Base-by-base conservation (phyloP, 352 stramenopile genomes). In the Phytophthora citricola region DNA sequence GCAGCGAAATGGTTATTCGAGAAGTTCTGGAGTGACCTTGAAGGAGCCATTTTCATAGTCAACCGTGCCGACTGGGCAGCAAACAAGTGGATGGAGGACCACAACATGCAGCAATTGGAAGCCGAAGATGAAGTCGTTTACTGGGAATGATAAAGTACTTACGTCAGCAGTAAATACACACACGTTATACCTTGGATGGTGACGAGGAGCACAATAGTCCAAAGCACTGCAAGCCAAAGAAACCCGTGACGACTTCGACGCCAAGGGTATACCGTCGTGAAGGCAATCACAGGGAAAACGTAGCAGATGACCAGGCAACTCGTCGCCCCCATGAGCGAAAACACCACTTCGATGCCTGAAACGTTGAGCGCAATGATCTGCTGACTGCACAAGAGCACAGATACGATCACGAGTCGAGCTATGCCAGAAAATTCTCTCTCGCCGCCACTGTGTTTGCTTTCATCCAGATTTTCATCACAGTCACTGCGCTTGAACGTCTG, bases 261-360 rank as follows among this genome's bases (percentile, higher is more conserved):
- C 76, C 79, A 85, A 38, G 84, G 79, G 34, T 75, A 90, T 2
- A 93, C 44, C 2, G 40, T 70, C 39, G 75, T 75, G 73, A 80
- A 89, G 27, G 75, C 68, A 12, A 71, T 50, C 5, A 78, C 66
- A 1, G 79, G 75, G 43, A 88, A 83, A 11, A 81, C 62, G 32
- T 75, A 85, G 70, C 79, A 85, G 54, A 88, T 77, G 22, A 80
- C 57, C 43, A 79, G 66, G 20, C 68, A 79, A 48, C 66, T 80
- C 1, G 67, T 87, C 15, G 75, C 77, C n/a, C 79, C 79, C 14
- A 79, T 58, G n/a, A 86, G 57, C 11, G 77, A 71, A 53, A 89
- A 89, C n/a, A 85, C 71, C 14, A 79, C 62, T 49, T 88, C 73
- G 29, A 88, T 78, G 15, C 76, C 78, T 1, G 75, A 77, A 22